Base-by-base conservation (phyloP, 257 asterid species). In the Nicotiana knightiana region DNA sequence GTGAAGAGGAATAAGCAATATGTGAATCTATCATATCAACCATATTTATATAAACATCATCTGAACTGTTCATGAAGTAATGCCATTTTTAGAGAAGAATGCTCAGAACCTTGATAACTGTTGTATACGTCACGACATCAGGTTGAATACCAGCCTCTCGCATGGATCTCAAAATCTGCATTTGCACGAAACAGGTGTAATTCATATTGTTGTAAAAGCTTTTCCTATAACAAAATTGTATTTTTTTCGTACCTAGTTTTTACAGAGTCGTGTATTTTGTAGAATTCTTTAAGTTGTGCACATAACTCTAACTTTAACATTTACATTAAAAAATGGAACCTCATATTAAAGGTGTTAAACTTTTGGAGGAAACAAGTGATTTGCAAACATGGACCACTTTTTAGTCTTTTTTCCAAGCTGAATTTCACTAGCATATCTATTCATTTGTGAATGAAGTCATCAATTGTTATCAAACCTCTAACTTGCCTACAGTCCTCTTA, bases 131-230 rank as follows among this genome's bases (percentile, higher is more conserved):
- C 80, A 95, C 86, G 62, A 93, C 97, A 87, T 95, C 97, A 84
- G 98, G 99, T 85, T 90, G 95, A 89, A 90, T 85, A 80, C 97
- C 98, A 85, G 89, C 87, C 70, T 92, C 96, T 77, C 76, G 94
- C 94, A 91, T 91, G 89, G 91, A 89, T 82, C 90, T 91, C 87
- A 95, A 86, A 83, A 92, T 93, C 98, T 95, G 97, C 89, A 87
- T 84, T 75, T 85, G 82, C 88, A 43, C 76, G 84, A 81, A 67
- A 82, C 46, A 71, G 62, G 83, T 63, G 82, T 65, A 73, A 63
- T 79, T 83, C 54, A 46, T 16, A 68, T 57, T 43, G 18, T 37
- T 53, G 30, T 37, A 79, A 59, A 79, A 39, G n/a, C 4, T 24
- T 24, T 26, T 51, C 24, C 63, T 13, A 73, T 48, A 57, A 58